Conservation (phyloP, 2,329 filamentous ascomycete genomes). For the Rosellinia necatrix region DNA sequence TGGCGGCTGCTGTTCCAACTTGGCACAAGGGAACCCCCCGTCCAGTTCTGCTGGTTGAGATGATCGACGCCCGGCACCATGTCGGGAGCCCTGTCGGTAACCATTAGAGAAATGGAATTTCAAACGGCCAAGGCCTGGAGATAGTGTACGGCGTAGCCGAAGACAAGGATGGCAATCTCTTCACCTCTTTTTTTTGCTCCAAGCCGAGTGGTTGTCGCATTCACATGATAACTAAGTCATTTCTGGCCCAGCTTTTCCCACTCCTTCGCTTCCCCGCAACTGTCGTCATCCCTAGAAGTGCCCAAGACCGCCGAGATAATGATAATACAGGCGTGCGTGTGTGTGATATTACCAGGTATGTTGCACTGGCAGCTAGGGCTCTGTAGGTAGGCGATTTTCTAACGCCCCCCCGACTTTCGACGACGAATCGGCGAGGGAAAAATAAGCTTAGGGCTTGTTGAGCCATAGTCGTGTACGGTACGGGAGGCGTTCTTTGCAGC, state of each 20-base stretch:
- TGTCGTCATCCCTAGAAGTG: background rate
- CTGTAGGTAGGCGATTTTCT: too few relatives aligned
- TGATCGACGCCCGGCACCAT: slow-evolving; percentile 11
- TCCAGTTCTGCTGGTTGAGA: background rate
- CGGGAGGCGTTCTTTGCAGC: slow-evolving; percentile 22
- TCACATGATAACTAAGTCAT: too few relatives aligned
- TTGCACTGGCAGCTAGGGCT: too few relatives aligned
- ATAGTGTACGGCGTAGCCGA: slow-evolving; percentile 18
- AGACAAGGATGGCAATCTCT: background rate
- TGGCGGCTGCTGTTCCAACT: slow-evolving; percentile 13
- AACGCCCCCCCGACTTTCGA: too few relatives aligned
- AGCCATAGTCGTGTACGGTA: slow-evolving; percentile 2
- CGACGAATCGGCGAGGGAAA: too few relatives aligned
- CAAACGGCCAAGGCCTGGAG: slow-evolving; percentile 4
- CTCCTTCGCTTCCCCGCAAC: background rate
- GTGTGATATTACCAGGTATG: too few relatives aligned
- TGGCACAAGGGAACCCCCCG: background rate
- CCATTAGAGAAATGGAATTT: slow-evolving; percentile 17
- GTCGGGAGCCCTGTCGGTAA: background rate
- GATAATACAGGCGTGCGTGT: too few relatives aligned
- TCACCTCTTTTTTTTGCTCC: too few relatives aligned
- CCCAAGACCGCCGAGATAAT: background rate
- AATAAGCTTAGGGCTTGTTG: background rate
- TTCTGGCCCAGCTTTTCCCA: too few relatives aligned
- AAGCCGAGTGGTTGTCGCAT: too few relatives aligned